Base-by-base conservation (phyloP, 108 stramenopile species). In the Cylindrotheca fusiformis region DNA sequence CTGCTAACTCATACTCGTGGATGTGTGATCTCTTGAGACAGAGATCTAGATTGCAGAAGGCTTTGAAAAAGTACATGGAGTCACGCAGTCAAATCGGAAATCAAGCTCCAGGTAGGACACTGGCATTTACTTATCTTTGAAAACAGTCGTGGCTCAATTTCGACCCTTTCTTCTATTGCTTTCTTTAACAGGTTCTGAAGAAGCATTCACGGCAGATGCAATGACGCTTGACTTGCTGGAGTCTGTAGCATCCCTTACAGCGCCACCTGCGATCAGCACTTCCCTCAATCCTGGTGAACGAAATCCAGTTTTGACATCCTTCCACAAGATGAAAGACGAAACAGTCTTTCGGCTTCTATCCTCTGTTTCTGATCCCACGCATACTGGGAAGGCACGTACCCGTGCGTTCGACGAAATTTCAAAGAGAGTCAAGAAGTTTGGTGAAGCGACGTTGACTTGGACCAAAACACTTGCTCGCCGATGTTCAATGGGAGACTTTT, bases 371-470 rank as follows among this genome's bases (percentile, higher is more conserved):
- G 70, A 68, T 30, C 74, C 88, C 2, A 67, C 55, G 12, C 94
- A 95, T 64, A 77, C 83, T 17, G 48, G 55, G 10, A 60, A 70
- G n/a, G 74, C 83, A n/a, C 81, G 94, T 20, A 52, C 58, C 19
- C 75, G 81, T 22, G 90, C 88, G 12, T 58, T 95, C 23, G 90
- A 90, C 50, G 90, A 95, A 45, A 68, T 92, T 10, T 88, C 90
- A 8, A 86, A 85, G 60, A 76, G 94, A 14, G 80, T 86, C 3
- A 86, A 88, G 54, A 51, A 69, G n/a, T 63, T 82, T 47, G 83
- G 86, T 4, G 72, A 71, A 36, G 65, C 60, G 27, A 68, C 81
- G 3, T 50, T 74, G n/a, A 32, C 71, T 5, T 91, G 83, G 84
- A 72, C 85, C 41, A 81, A 81, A 51, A 68, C 65, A 14, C 44